Evolutionary conservation across 345 rosid species (phyloP), one percentile per base, ranked within the genome.

Genomic region (Cardamine occulta): DNA sequence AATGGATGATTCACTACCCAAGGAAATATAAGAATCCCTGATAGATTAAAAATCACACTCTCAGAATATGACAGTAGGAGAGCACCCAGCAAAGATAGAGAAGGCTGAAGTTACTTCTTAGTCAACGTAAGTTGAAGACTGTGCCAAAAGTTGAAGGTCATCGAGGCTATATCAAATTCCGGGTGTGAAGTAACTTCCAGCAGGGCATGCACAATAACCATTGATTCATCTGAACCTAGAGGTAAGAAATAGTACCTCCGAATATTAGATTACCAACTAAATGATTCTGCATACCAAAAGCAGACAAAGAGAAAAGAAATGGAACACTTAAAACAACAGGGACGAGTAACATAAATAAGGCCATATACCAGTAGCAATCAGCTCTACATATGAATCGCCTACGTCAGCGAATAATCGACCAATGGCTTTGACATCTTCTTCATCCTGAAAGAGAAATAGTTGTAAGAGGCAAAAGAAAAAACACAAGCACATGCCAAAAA

Each of bases 111-210:
- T 70, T 78, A 91, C 99, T 97, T 89, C 82, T 80, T 87, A 54
- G 89, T 90, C 89, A 95, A 83, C 62, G 82, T 75, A 74, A 85
- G 84, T 81, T 95, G 99, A 86, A 95, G 98, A 88, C 85, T 90
- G 76, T 95, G 99, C 99, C 99, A 95, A 85, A 93, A 95, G 77
- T 95, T 95, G 78, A 93, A 95, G 23, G 99, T 95, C 99, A 95
- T 95, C 12, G 97, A 95, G 80, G 99, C 96, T 84, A 95, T 89
- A 80, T 93, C 91, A 85, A 85, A 90, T 82, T 95, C 97, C 79
- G 94, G 94, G 80, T 87, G 94, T 44, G 98, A 86, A 80, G 99
- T 85, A 79, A 95, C 98, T 83, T 86, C 99, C 67, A 95, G 69
- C 63, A 95, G 81, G 47, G 99, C 91, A 63, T 87, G 86, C 51